Evolutionary conservation across 2,329 filamentous ascomycete genomes (phyloP).

Genomic region (Calonectria henricotiae): DNA sequence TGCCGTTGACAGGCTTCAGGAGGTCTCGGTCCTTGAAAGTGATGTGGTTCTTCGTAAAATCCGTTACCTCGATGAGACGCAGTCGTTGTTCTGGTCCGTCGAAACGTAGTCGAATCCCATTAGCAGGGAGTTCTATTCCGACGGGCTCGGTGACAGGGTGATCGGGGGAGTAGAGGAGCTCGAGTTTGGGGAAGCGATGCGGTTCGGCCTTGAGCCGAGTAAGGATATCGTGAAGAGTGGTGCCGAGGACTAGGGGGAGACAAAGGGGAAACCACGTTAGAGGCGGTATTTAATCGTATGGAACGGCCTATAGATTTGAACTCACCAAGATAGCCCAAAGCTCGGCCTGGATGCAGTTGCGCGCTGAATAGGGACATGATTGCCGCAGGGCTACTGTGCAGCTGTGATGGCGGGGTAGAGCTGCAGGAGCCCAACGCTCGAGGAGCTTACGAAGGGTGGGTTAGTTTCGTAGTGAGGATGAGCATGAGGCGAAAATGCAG

Average conservation of each 20-base stretch:
- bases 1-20: conserved; percentile 72
- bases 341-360: conserved; percentile 78
- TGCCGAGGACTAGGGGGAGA: conserved; percentile 80
- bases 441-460: conserved; percentile 29
- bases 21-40: conserved; percentile 87
- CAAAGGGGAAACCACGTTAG: not conserved
- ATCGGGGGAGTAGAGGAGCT: conserved; percentile 84
- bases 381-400: conserved; percentile 34
- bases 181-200: conserved; percentile 85
- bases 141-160: conserved; percentile 84
- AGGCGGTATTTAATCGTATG: not conserved
- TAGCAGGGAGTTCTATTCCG: conserved; percentile 82
- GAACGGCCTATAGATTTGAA: conserved; percentile 38
- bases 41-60: conserved; percentile 89
- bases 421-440: conserved; percentile 43
- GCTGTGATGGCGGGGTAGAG: conserved; percentile 48
- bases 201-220: conserved; percentile 91
- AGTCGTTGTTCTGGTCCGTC: conserved; percentile 94
- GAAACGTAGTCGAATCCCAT: conserved; percentile 92
- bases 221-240: conserved; percentile 91
- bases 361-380: conserved; percentile 70
- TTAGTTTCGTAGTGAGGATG: conserved; percentile 19
- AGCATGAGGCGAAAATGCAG: conserved; percentile 33
- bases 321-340: conserved; percentile 74
- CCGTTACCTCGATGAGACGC: conserved; percentile 89